Evolutionary conservation across 345 rosid genomes (phyloP).

Genomic region (Mercurialis annua): DNA sequence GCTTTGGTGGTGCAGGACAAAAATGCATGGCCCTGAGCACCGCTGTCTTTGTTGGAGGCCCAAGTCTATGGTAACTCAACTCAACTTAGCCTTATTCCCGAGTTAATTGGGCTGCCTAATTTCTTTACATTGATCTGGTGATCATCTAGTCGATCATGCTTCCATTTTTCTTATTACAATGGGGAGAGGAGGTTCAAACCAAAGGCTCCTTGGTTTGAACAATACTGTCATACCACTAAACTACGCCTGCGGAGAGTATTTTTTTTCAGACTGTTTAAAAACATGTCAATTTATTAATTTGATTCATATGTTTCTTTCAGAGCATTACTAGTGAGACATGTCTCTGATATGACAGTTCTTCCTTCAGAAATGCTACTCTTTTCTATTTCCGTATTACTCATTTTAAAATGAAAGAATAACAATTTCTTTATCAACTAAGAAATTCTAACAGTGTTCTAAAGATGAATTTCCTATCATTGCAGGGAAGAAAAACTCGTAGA

Average conservation of each 20-base stretch:
- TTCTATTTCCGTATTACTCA: neutral
- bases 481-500: conserved; percentile 61
- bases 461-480: conserved; percentile 11
- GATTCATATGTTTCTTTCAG: neutral
- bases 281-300: neutral
- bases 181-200: no score
- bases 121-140: neutral
- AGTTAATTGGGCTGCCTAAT: no score
- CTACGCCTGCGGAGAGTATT: neutral
- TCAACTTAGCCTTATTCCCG: no score
- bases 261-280: neutral
- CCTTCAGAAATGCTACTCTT: neutral
- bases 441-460: neutral
- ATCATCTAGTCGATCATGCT: neutral
- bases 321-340: neutral
- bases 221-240: no score
- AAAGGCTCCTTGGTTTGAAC: no score
- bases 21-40: conserved; percentile 46
- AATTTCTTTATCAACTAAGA: neutral
- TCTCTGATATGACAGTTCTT: neutral
- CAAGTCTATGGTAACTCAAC: conserved; percentile 40
- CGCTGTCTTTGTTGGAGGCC: conserved; percentile 56
- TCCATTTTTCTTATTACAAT: no score
- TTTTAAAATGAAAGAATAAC: neutral
- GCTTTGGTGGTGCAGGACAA: conserved; percentile 67